These are phyloP conservation scores for Tulasnella calospora DNA, from an alignment of 768 basidiomycete species.

Conservation along the genomic window DNA sequence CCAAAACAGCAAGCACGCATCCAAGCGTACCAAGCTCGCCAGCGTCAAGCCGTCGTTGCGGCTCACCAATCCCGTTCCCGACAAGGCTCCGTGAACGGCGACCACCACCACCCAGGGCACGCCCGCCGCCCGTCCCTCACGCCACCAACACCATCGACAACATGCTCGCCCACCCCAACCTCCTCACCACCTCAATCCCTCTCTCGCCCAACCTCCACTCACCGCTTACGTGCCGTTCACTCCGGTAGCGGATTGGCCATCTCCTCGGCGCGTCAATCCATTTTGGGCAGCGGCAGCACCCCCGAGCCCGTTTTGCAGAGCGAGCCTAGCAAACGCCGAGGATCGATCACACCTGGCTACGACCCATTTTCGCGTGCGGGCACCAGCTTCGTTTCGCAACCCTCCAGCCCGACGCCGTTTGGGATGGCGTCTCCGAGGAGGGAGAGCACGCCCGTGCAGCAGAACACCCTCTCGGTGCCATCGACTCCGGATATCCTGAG, in stretches of 20 bases:
- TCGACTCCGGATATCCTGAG: conserved; percentile 33
- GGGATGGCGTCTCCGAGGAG: neutral
- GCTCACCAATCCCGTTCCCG: conserved; percentile 7
- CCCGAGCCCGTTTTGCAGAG: neutral
- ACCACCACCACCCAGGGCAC: conserved; percentile 17
- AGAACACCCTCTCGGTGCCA: conserved; percentile 21
- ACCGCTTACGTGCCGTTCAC: neutral
- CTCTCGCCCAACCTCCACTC: neutral
- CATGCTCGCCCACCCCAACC: neutral
- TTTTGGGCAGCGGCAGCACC: conserved; percentile 9
- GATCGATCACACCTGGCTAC: conserved; percentile 20
- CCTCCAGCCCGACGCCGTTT: neutral
- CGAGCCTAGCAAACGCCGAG: neutral
- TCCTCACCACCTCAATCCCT: neutral
- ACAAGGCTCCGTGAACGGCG: conserved; percentile 21
- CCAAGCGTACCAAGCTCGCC: conserved; percentile 25
- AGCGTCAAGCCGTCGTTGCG: neutral
- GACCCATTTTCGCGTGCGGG: conserved; percentile 15
- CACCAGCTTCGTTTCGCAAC: conserved; percentile 3
- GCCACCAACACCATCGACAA: neutral
- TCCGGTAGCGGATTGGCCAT: neutral
- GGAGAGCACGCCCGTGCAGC: neutral
- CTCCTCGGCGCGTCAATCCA: neutral
- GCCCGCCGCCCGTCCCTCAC: conserved; percentile 12
- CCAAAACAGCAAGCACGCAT: conserved; percentile 13